Evolutionary conservation across 225 moss, liverwort and hornwort genomes (phyloP).

Genomic region (Marchantia paleacea): DNA sequence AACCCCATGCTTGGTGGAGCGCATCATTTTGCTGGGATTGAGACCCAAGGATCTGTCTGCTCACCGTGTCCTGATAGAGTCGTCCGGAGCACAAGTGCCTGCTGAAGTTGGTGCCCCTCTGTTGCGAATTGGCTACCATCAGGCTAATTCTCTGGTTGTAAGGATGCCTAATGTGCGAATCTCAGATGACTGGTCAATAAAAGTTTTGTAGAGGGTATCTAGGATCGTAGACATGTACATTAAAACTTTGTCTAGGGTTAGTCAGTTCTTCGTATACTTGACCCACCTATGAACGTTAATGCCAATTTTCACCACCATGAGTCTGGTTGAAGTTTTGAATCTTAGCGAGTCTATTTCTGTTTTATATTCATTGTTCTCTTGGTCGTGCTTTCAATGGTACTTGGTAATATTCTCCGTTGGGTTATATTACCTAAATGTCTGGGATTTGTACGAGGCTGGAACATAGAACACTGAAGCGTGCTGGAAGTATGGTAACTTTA

Average conservation of each 20-base stretch:
- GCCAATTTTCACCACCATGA: conserved; percentile 2
- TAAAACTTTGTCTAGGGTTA: conserved; percentile 2
- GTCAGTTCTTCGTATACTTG: not conserved
- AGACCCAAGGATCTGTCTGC: conserved; percentile 62
- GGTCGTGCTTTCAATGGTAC: no score
- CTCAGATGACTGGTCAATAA: conserved; percentile 87
- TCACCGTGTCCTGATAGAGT: conserved; percentile 74
- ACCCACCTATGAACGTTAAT: not conserved
- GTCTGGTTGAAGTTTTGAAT: not conserved
- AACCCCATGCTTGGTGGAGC: conserved; percentile 72
- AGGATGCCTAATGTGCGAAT: conserved; percentile 85
- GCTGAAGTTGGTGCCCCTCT: conserved; percentile 77
- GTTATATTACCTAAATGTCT: no score
- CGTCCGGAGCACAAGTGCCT: conserved; percentile 57
- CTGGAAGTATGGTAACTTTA: no score
- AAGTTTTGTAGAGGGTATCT: conserved; percentile 51
- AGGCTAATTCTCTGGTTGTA: conserved; percentile 65
- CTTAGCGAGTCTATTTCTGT: not conserved
- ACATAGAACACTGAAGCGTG: no score
- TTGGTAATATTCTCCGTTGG: no score
- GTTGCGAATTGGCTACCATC: conserved; percentile 55
- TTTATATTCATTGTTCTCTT: not conserved
- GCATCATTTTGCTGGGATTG: conserved; percentile 81
- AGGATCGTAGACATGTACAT: conserved; percentile 1
- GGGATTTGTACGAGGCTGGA: no score